These are phyloP conservation scores for Penicillium steckii DNA, from an alignment of 495 filamentous ascomycete genomes.

Conservation along the genomic window DNA sequence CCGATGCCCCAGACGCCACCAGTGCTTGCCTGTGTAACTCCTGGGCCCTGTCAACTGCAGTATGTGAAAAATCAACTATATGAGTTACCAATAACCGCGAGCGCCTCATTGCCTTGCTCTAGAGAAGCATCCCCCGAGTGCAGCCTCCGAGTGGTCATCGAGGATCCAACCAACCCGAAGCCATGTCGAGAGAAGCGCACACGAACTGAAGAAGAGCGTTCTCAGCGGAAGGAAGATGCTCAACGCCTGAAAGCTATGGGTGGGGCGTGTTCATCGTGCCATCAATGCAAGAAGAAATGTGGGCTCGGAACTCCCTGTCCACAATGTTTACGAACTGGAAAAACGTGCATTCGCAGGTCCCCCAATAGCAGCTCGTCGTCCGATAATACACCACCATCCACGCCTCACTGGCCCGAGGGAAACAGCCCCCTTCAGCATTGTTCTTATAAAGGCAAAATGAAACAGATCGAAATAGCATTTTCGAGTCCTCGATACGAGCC, in stretches of 20 bases:
- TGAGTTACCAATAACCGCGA: background rate
- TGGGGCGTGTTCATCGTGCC: constrained; percentile 28
- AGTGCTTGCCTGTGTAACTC: too few relatives aligned
- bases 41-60: too few relatives aligned
- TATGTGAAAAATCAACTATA: too few relatives aligned
- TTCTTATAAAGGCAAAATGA: too few relatives aligned
- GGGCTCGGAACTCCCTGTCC: constrained; percentile 15
- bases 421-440: too few relatives aligned
- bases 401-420: too few relatives aligned
- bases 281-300: constrained; percentile 29
- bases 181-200: constrained; percentile 11
- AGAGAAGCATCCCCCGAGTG: background rate
- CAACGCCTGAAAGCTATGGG: constrained; percentile 19
- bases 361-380: background rate
- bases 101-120: background rate
- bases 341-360: constrained; percentile 20
- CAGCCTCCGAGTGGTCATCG: constrained; percentile 3
- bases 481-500: too few relatives aligned
- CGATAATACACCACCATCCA: background rate
- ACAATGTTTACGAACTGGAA: constrained; percentile 8
- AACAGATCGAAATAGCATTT: too few relatives aligned
- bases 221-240: constrained; percentile 13
- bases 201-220: constrained; percentile 9
- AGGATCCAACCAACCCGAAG: constrained; percentile 9
- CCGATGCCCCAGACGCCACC: too few relatives aligned